A percentile compares a stretch with the other conserved stretches of the same genome.
These are phyloP conservation scores for Globisporangium ultimum DNA, from an alignment of 352 stramenopile species.

Conservation along the genomic window DNA sequence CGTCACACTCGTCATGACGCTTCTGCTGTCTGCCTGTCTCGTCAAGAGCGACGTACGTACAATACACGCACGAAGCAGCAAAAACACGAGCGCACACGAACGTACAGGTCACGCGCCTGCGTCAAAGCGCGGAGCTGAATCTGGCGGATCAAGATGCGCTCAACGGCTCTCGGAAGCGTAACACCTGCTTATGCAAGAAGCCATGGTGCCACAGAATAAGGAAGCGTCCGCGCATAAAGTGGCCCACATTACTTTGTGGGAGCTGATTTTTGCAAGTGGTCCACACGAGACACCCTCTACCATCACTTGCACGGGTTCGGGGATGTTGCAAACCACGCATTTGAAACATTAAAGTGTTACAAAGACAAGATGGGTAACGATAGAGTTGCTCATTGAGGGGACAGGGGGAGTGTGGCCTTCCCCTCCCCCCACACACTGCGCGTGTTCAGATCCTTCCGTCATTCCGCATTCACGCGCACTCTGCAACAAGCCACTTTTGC, in stretches of 20 bases:
- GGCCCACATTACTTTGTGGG: neutral
- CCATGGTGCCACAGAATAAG: neutral
- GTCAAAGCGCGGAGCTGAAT: neutral
- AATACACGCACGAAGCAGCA: neutral
- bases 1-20: conserved; percentile 6
- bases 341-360: neutral
- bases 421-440: neutral
- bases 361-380: neutral
- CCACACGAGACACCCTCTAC: no score
- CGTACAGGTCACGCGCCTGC: no score
- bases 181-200: neutral
- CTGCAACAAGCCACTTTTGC: neutral
- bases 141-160: neutral
- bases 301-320: no score
- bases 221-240: neutral
- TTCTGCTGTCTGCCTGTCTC: neutral
- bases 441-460: conserved; percentile 11
- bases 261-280: neutral
- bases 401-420: neutral
- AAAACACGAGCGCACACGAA: no score
- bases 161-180: neutral
- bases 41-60: neutral
- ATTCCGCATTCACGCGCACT: neutral
- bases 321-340: no score
- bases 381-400: neutral